Evolutionary conservation across 306 rosid genomes (phyloP).

Genomic region (Parietaria judaica): DNA sequence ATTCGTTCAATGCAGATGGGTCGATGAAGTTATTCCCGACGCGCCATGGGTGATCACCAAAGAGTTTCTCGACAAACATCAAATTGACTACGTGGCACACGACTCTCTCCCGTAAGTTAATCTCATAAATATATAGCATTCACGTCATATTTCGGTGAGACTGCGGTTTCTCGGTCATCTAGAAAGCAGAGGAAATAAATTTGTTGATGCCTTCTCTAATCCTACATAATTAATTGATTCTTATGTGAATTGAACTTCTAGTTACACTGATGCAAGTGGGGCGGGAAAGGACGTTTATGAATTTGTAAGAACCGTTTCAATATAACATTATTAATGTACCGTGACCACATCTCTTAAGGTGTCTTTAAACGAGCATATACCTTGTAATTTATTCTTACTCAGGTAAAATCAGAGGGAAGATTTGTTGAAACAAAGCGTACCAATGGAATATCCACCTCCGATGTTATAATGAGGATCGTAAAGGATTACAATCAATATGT

Average conservation of each 20-base stretch:
- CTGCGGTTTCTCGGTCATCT: not conserved
- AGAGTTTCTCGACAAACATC: conserved; percentile 82
- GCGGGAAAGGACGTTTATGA: conserved; percentile 94
- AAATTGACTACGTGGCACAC: conserved; percentile 80
- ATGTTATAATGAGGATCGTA: conserved; percentile 92
- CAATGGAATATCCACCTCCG: conserved; percentile 91
- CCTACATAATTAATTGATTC: not conserved
- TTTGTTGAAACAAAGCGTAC: conserved; percentile 91
- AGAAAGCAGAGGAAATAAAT: not conserved
- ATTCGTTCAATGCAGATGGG: conserved; percentile 61
- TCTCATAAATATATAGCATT: not conserved
- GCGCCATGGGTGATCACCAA: conserved; percentile 86
- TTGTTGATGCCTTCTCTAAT: not conserved
- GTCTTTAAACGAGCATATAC: no score
- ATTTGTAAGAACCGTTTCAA: conserved; percentile 48
- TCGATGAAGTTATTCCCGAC: conserved; percentile 94
- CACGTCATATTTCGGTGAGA: not conserved
- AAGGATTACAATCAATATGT: conserved; percentile 94
- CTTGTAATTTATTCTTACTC: not conserved
- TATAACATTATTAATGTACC: no score
- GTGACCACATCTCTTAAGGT: no score
- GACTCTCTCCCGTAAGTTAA: conserved; percentile 91
- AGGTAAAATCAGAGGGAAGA: conserved; percentile 79
- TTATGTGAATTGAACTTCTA: conserved; percentile 19
- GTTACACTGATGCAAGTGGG: conserved; percentile 91